Percentiles rank a stretch among this genome's conserved stretches.
phyloP scores from a whole-genome alignment of 2,329 filamentous ascomycete species.

The Lecanicillium sp. region DNA sequence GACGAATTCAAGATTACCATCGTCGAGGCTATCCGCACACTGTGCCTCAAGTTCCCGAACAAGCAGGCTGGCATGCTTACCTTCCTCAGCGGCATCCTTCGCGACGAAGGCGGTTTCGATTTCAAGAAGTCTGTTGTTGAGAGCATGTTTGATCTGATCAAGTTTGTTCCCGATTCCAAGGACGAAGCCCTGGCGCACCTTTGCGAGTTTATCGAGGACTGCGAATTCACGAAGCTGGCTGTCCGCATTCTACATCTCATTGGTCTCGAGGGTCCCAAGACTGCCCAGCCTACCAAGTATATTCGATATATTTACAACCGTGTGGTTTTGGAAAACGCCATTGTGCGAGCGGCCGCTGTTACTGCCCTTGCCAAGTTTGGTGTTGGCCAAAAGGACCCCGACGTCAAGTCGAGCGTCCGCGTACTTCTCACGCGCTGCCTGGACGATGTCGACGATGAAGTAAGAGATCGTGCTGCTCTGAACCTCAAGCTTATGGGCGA shows the following conservation, averaged over 20 bases:
- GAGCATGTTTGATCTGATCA: constrained; percentile 98
- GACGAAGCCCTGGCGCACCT: constrained; percentile 82
- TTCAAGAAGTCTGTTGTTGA: constrained; percentile 98
- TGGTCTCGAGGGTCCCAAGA: constrained; percentile 90
- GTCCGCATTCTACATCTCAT: constrained; percentile 92
- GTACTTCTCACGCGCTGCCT: constrained; percentile 89
- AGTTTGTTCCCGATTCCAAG: constrained; percentile 87
- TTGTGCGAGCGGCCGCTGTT: constrained; percentile 89
- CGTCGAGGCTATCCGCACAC: constrained; percentile 91
- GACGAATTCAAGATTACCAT: constrained; percentile 99
- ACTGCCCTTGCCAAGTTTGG: constrained; percentile 96
- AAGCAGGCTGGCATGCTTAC: constrained; percentile 97
- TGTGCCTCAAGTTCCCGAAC: constrained; percentile 94
- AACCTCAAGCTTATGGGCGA: constrained; percentile 90
- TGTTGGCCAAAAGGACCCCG: constrained; percentile 89
- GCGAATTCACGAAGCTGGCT: constrained; percentile 96
- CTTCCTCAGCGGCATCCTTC: constrained; percentile 92
- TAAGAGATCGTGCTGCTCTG: constrained; percentile 87
- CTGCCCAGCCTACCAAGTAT: constrained; percentile 93
- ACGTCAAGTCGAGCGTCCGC: constrained; percentile 91
- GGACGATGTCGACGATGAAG: constrained; percentile 96
- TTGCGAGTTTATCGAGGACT: constrained; percentile 98
- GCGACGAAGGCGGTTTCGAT: constrained; percentile 95
- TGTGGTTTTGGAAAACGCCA: constrained; percentile 93
- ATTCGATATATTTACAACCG: constrained; percentile 99